A percentile compares a stretch with the other conserved stretches of the same genome.
Evolutionary conservation across 768 basidiomycete genomes (phyloP).

Genomic region (Amanita pallidorosea): DNA sequence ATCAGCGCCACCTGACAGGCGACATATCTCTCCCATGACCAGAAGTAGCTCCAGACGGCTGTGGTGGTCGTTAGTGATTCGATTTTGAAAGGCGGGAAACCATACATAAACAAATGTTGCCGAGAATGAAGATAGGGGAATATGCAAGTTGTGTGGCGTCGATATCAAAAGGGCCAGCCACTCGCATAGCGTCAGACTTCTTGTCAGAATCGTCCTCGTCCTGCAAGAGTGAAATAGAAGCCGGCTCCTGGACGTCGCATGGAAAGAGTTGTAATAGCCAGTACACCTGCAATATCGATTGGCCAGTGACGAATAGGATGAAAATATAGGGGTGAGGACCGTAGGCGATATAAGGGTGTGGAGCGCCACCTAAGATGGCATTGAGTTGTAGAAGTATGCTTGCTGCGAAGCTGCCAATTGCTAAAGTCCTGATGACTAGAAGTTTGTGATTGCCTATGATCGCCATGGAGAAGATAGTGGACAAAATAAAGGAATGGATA

Average conservation of each 20-base stretch:
- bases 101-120: constrained; percentile 14
- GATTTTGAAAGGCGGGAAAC: background rate
- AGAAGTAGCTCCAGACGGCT: constrained; percentile 19
- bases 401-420: background rate
- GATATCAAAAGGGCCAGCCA: background rate
- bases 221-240: background rate
- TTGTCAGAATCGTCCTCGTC: background rate
- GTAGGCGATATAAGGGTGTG: background rate
- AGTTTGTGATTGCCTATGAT: constrained; percentile 1
- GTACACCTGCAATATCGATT: background rate
- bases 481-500: background rate
- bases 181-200: background rate
- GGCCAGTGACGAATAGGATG: background rate
- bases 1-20: constrained; percentile 12
- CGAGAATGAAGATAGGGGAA: constrained; percentile 13
- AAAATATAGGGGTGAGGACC: constrained; percentile 2
- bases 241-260: background rate
- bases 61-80: background rate
- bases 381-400: background rate
- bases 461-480: background rate
- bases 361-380: background rate
- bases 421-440: background rate
- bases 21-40: constrained; percentile 9
- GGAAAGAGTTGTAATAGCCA: constrained; percentile 1
- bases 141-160: constrained; percentile 13